Evolutionary conservation across 192 early-diverging fungal genomes (phyloP), one percentile per base, ranked within the genome.

Genomic region (Coemansia sp.): DNA sequence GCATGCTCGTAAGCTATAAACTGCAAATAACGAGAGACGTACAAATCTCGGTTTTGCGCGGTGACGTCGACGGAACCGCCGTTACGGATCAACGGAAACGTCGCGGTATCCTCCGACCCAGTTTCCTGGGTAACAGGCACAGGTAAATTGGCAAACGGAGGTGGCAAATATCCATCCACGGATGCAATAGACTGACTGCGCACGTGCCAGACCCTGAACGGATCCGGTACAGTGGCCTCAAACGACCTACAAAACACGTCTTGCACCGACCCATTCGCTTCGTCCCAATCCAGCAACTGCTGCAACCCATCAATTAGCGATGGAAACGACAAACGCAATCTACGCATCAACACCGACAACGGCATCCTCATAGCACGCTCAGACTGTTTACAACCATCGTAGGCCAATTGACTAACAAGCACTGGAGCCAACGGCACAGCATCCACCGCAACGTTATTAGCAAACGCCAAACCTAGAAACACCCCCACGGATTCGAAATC

Each of bases 381-480:
- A 62, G 36, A 1, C 64, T 74, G 61, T 64, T 64, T 16, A 59
- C 20, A 31, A 11, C 32, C 36, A 59, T 52, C 33, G 49, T 73
- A 50, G 6, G 69, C 69, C 18, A 83, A 72, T 75, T 92, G 92
- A 67, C 89, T 87, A 60, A 90, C 92, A 31, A 96, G 70, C 5
- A 94, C 63, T 16, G 73, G 74, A 4, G 93, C 91, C 65, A 98
- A 89, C 16, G 86, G 78, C 7, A 91, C 63, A 14, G 92, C 87
- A 7, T 69, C 75, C 38, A 82, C 36, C n/a, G 66, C 6, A 29
- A 98, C 87, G 3, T 92, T 92, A 73, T 98, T 98, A 57, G 89
- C 91, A 28, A 96, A 77, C 4, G 94, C 94, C n/a, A 98, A 67
- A 4, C 96, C 96, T n/a, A 96, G 70, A n/a, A 98, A 62, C 16